Percentiles rank a stretch among this genome's conserved stretches.
Conservation (phyloP, 1,139 yeast genomes). For the Candida freyschussii region DNA sequence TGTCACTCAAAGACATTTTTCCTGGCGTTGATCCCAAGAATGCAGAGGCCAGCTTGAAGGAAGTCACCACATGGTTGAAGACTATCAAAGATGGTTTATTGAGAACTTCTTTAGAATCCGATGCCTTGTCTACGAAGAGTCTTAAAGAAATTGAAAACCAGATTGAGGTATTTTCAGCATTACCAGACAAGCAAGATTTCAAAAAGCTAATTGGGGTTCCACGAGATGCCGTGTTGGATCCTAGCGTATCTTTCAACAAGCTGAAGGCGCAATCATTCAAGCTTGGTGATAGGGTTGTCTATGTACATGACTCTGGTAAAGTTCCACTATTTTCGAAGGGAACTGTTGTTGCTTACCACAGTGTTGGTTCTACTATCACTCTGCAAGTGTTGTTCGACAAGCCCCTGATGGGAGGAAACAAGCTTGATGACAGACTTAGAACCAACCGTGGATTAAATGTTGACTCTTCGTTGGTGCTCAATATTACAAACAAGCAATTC, state of each 20-base stretch:
- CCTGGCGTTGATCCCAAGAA: slow-evolving; percentile 33
- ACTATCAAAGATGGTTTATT: slow-evolving; percentile 50
- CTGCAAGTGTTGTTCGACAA: slow-evolving; percentile 76
- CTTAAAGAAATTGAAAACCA: slow-evolving; percentile 64
- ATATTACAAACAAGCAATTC: slow-evolving; percentile 68
- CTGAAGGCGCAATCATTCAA: slow-evolving; percentile 72
- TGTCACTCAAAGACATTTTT: slow-evolving; percentile 38
- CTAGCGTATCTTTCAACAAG: slow-evolving; percentile 66
- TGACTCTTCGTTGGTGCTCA: slow-evolving; percentile 78
- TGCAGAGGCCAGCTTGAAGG: slow-evolving; percentile 39
- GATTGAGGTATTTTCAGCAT: slow-evolving; percentile 44
- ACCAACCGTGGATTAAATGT: slow-evolving; percentile 81
- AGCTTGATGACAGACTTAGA: slow-evolving; percentile 68
- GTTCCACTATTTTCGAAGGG: slow-evolving; percentile 88
- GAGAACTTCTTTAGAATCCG: slow-evolving; percentile 72
- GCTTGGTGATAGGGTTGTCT: slow-evolving; percentile 86
- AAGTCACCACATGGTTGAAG: slow-evolving; percentile 55
- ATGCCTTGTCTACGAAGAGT: slow-evolving; percentile 65
- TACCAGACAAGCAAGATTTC: slow-evolving; percentile 39
- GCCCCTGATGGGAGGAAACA: slow-evolving; percentile 78
- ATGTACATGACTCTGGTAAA: slow-evolving; percentile 83
- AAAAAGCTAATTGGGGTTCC: slow-evolving; percentile 81
- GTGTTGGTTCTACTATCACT: slow-evolving; percentile 49
- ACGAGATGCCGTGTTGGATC: slow-evolving; percentile 74
- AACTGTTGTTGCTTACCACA: slow-evolving; percentile 78